Evolutionary conservation across 495 filamentous ascomycete genomes (phyloP), one percentile per base, ranked within the genome.

Genomic region (Aspergillus sparsus): DNA sequence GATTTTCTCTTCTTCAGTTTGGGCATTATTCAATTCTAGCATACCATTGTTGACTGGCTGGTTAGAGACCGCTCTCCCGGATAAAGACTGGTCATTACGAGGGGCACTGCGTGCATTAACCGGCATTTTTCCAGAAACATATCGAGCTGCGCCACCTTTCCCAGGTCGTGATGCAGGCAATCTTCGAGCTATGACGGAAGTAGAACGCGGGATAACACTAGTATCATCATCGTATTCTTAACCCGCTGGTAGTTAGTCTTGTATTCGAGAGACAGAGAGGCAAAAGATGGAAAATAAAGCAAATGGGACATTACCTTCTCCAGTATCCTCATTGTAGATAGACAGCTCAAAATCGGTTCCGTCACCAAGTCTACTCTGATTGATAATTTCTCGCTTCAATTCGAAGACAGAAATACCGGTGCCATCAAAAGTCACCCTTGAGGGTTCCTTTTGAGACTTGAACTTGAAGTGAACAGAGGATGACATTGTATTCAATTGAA

Each of bases 401-500:
- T 98, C 94, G 78, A 97, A 99, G 66, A 98, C 94, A 57, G 94
- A 96, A 62, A 99, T 97, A 77, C 91, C 91, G 67, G 94, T 97
- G 69, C 94, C 94, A 78, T 99, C 94, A 78, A 99, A 99, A 66
- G 91, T 88, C 60, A 99, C 90, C 71, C 92, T 83, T 21, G 91
- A 89, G 56, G 93, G 90, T 73, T 98, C 95, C 77, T 93, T 96
- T 72, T 94, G 91, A 59, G 93, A 97, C 82, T 97, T 98, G 89
- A 98, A 99, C 79, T 96, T 96, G 89, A 96, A 98, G 79, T 96
- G 97, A 72, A 99, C 93, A 62, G 92, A 97, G 57, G 95, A 97
- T 77, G 93, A 83, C 94, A 98, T 98, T 78, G 74, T 76, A 78
- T 78, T 77, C 72, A 74, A 73, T 67, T 88, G 77, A 67, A 71